These are phyloP conservation scores for Leersia perrieri DNA, from an alignment of 176 grass and related monocot genomes.

Conservation along the genomic window DNA sequence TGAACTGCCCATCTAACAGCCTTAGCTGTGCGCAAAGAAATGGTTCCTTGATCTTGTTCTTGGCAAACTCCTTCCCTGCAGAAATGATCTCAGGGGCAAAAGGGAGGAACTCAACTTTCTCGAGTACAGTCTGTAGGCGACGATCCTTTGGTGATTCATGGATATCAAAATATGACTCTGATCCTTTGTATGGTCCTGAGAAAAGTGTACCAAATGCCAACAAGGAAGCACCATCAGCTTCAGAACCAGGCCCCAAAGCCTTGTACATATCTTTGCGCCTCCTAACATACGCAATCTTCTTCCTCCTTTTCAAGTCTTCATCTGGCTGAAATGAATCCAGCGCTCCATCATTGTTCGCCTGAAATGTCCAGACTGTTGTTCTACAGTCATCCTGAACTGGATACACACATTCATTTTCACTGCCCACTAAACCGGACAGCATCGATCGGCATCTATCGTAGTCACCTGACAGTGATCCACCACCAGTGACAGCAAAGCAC, in stretches of 20 bases:
- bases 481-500: slow-evolving; percentile 69
- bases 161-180: slow-evolving; percentile 86
- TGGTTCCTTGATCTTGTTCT: slow-evolving; percentile 62
- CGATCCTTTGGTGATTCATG: slow-evolving; percentile 61
- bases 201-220: slow-evolving; percentile 96
- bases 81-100: slow-evolving; percentile 83
- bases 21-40: slow-evolving; percentile 91
- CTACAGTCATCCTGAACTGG: slow-evolving; percentile 78
- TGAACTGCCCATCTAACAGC: slow-evolving; percentile 95
- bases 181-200: slow-evolving; percentile 82
- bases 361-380: slow-evolving; percentile 88
- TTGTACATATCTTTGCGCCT: slow-evolving; percentile 72
- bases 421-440: slow-evolving; percentile 63
- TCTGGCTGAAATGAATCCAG: slow-evolving; percentile 92
- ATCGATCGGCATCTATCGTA: slow-evolving; percentile 64
- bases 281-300: slow-evolving; percentile 68
- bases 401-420: slow-evolving; percentile 58
- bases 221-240: slow-evolving; percentile 59
- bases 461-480: slow-evolving; percentile 40
- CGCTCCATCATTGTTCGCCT: slow-evolving; percentile 45
- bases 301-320: slow-evolving; percentile 71
- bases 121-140: slow-evolving; percentile 50
- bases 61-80: slow-evolving; percentile 69
- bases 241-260: slow-evolving; percentile 72
- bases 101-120: slow-evolving; percentile 77